Conservation (phyloP, 768 basidiomycete species). For the Galerina sulciceps region DNA sequence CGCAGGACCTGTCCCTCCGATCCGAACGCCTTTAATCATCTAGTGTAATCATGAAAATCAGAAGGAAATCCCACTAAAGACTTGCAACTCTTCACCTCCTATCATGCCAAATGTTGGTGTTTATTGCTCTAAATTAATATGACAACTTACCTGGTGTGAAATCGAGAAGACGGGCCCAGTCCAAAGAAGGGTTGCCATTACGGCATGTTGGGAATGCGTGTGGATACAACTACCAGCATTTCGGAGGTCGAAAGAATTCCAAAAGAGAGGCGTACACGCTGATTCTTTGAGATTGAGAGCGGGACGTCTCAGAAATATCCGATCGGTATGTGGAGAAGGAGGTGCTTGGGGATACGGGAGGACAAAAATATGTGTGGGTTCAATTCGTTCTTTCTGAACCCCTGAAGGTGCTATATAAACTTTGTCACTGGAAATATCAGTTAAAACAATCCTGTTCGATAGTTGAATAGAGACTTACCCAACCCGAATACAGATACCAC, state of each 20-base stretch:
- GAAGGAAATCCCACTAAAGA: background rate
- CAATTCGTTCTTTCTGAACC: slow-evolving; percentile 89
- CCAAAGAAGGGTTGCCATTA: slow-evolving; percentile 86
- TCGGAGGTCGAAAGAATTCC: slow-evolving; percentile 86
- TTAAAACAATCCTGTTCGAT: background rate
- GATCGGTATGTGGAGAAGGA: slow-evolving; percentile 65
- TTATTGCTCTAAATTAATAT: slow-evolving; percentile 4
- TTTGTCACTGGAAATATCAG: slow-evolving; percentile 53
- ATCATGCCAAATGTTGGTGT: slow-evolving; percentile 3
- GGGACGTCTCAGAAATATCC: slow-evolving; percentile 81
- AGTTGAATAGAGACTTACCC: slow-evolving; percentile 46
- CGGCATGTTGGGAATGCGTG: slow-evolving; percentile 89
- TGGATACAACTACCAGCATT: slow-evolving; percentile 88
- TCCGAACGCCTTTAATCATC: slow-evolving; percentile 92
- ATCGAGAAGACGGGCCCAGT: slow-evolving; percentile 72
- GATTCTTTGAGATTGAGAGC: slow-evolving; percentile 76
- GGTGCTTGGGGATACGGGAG: slow-evolving; percentile 74
- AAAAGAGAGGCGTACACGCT: slow-evolving; percentile 89
- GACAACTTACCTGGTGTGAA: slow-evolving; percentile 71
- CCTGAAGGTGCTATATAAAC: slow-evolving; percentile 90
- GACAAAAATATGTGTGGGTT: slow-evolving; percentile 85
- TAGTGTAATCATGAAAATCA: slow-evolving; percentile 30
- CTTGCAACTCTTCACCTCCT: slow-evolving; percentile 43
- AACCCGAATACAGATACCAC: slow-evolving; percentile 75
- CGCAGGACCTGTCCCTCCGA: slow-evolving; percentile 75